Conservation (phyloP, 2,329 filamentous ascomycete species). For the Fusarium piperis region DNA sequence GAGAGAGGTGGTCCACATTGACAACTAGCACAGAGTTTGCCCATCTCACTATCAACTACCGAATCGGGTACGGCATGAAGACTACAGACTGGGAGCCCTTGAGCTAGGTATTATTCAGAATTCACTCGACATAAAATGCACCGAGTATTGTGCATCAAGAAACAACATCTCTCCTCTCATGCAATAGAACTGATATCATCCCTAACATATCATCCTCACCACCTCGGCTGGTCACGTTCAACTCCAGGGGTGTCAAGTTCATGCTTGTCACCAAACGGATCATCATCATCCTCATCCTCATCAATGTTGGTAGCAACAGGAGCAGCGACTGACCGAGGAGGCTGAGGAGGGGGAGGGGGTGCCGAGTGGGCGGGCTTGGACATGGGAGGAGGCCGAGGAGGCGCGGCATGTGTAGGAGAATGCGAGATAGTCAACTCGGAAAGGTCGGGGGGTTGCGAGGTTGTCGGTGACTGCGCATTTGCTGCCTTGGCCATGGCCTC, state of each 20-base stretch:
- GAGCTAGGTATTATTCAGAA: neutral
- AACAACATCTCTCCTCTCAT: neutral
- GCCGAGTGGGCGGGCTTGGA: conserved; percentile 32
- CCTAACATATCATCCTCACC: conserved; percentile 28
- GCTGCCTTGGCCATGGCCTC: conserved; percentile 54
- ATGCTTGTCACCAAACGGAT: conserved; percentile 88
- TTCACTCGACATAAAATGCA: neutral
- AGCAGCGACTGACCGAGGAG: conserved; percentile 23
- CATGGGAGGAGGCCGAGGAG: conserved; percentile 50
- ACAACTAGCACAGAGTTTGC: no score
- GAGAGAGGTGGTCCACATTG: no score
- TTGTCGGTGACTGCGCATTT: conserved; percentile 49
- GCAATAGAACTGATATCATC: neutral
- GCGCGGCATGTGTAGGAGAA: conserved; percentile 55
- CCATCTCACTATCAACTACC: no score
- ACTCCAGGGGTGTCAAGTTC: conserved; percentile 59
- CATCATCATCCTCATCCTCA: conserved; percentile 82
- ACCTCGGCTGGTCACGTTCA: conserved; percentile 45
- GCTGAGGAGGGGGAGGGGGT: conserved; percentile 25
- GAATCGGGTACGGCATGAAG: neutral
- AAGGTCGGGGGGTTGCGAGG: conserved; percentile 54
- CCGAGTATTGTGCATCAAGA: neutral
- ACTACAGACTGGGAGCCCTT: neutral
- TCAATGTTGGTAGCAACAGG: conserved; percentile 61
- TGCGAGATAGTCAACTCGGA: conserved; percentile 55